Evolutionary conservation across 73 alveolate genomes (phyloP).

Genomic region (Paramecium tetraurelia): DNA sequence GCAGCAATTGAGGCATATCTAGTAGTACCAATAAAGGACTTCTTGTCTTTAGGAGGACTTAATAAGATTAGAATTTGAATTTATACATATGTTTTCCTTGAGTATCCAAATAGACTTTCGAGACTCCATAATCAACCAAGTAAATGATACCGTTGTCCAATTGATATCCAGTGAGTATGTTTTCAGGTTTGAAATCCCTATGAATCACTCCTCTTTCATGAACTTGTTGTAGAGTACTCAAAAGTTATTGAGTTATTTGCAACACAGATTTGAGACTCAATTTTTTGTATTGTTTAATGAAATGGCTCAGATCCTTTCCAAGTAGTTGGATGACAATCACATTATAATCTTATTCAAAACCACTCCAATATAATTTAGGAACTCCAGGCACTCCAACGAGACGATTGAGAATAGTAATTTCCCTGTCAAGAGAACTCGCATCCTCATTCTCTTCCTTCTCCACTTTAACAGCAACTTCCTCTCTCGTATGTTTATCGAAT

Average conservation of each 20-base stretch:
- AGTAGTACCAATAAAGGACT: conserved; percentile 69
- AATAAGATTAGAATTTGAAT: neutral
- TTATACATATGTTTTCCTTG: conserved; percentile 46
- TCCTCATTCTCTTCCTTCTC: conserved; percentile 65
- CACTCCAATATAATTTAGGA: conserved; percentile 64
- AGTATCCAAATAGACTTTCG: conserved; percentile 52
- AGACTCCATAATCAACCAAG: conserved; percentile 57
- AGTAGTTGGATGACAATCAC: conserved; percentile 46
- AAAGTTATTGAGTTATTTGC: neutral
- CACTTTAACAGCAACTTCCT: conserved; percentile 56
- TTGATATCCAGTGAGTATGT: conserved; percentile 47
- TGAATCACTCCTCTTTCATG: conserved; percentile 56
- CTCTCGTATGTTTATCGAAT: conserved; percentile 57
- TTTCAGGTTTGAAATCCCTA: conserved; percentile 64
- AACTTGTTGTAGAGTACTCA: conserved; percentile 12
- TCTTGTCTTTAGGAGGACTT: conserved; percentile 41
- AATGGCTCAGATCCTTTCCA: conserved; percentile 55
- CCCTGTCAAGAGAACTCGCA: conserved; percentile 51
- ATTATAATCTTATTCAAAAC: conserved; percentile 60
- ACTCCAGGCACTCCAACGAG: conserved; percentile 43
- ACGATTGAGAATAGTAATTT: conserved; percentile 32
- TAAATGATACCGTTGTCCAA: conserved; percentile 23
- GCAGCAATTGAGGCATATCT: conserved; percentile 83
- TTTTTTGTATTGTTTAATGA: conserved; percentile 47
- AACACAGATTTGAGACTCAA: conserved; percentile 52